Conservation (phyloP, 352 stramenopile genomes). For the Globisporangium viniferum region DNA sequence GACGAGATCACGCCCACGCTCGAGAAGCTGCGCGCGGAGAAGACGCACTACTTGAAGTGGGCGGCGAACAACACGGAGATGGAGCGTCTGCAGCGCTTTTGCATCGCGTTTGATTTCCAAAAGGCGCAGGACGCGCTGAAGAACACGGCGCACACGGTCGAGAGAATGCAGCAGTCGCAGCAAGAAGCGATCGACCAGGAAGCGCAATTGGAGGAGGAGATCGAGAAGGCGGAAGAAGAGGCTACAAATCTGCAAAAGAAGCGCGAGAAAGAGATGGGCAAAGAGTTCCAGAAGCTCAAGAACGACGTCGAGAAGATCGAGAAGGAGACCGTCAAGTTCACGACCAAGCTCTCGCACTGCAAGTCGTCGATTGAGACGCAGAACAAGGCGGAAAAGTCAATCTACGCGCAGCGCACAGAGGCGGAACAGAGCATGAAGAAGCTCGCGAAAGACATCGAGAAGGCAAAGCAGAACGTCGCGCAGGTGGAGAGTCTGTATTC, state of each 20-base stretch:
- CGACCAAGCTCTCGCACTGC: constrained; percentile 76
- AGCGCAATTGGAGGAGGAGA: constrained; percentile 51
- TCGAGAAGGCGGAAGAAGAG: constrained; percentile 83
- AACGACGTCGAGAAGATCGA: constrained; percentile 74
- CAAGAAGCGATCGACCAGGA: constrained; percentile 63
- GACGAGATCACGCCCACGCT: constrained; percentile 99
- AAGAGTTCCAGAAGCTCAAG: constrained; percentile 81
- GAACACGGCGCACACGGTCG: constrained; percentile 86
- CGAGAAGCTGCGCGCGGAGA: constrained; percentile 96
- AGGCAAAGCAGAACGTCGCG: constrained; percentile 61
- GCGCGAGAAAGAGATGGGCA: constrained; percentile 81
- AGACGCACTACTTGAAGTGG: constrained; percentile 98
- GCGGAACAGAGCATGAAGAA: constrained; percentile 73
- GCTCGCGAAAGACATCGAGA: constrained; percentile 83
- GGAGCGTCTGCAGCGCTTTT: constrained; percentile 96
- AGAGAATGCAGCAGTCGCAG: constrained; percentile 86
- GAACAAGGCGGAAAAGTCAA: constrained; percentile 46
- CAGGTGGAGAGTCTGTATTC: constrained; percentile 42
- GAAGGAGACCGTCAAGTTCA: constrained; percentile 83
- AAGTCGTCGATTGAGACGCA: constrained; percentile 72
- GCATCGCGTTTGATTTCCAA: constrained; percentile 94
- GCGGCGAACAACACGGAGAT: constrained; percentile 98
- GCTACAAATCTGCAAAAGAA: constrained; percentile 76
- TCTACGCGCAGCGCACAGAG: constrained; percentile 73
- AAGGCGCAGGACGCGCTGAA: constrained; percentile 85